Conservation (phyloP, 768 basidiomycete species). For the Strobilomyces echinocephalus region DNA sequence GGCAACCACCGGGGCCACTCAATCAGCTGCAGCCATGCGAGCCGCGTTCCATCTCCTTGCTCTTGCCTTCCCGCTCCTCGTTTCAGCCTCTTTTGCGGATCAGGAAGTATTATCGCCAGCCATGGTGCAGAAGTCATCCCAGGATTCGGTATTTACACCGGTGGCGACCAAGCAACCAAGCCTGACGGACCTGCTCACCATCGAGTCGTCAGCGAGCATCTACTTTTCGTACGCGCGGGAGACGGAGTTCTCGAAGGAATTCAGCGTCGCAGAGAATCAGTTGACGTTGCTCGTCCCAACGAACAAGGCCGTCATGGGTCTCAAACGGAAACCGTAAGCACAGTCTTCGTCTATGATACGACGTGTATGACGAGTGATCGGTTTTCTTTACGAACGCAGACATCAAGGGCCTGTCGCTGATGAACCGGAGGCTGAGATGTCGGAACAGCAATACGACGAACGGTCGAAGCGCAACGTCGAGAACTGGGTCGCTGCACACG, state of each 20-base stretch:
- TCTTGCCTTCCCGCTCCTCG: slow-evolving; percentile 29
- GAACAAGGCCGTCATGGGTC: slow-evolving; percentile 82
- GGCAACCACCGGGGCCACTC: not conserved
- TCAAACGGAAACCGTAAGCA: slow-evolving; percentile 77
- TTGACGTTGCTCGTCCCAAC: slow-evolving; percentile 76
- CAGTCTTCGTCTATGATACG: not conserved
- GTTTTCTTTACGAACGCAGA: slow-evolving; percentile 32
- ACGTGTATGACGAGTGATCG: not conserved
- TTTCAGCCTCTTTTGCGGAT: slow-evolving; percentile 25
- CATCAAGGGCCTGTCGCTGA: slow-evolving; percentile 49
- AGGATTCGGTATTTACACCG: slow-evolving; percentile 28
- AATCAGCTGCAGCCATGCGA: slow-evolving; percentile 16
- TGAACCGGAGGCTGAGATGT: slow-evolving; percentile 48
- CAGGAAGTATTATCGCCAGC: slow-evolving; percentile 23
- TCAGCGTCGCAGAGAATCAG: slow-evolving; percentile 30
- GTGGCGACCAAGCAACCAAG: slow-evolving; percentile 46
- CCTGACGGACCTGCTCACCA: slow-evolving; percentile 72
- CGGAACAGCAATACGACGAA: slow-evolving; percentile 63
- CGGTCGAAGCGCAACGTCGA: slow-evolving; percentile 62
- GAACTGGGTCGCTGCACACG: slow-evolving; percentile 77
- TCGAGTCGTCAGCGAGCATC: slow-evolving; percentile 70
- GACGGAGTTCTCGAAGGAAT: slow-evolving; percentile 50
- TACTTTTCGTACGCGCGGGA: slow-evolving; percentile 83
- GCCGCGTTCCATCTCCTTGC: slow-evolving; percentile 18
- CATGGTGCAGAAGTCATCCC: slow-evolving; percentile 10